Percentiles rank a stretch among this genome's conserved stretches.
phyloP scores from a whole-genome alignment of 2,329 filamentous ascomycete species.

The Fusarium sp. region DNA sequence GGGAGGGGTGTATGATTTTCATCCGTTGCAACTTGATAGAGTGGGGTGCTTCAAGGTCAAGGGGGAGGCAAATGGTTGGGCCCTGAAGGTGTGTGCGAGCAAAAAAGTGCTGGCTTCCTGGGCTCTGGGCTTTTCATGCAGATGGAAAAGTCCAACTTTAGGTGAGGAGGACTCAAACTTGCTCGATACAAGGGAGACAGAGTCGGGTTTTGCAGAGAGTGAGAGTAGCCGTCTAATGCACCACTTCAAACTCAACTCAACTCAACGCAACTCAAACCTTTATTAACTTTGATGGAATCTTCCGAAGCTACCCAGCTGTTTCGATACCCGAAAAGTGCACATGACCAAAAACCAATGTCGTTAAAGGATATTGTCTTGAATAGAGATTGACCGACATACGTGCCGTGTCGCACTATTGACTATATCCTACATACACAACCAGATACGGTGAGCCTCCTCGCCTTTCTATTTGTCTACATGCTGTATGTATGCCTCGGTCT shows the following conservation, averaged over 20 bases:
- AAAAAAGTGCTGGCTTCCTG: slow-evolving; percentile 23
- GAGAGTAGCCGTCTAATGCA: slow-evolving; percentile 34
- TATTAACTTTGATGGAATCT: slow-evolving; percentile 25
- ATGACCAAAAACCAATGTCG: slow-evolving; percentile 36
- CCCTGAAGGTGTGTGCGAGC: slow-evolving; percentile 25
- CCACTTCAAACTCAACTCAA: slow-evolving; percentile 21
- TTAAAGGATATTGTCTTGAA: slow-evolving; percentile 34
- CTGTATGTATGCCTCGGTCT: slow-evolving; percentile 14
- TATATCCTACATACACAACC: slow-evolving; percentile 33
- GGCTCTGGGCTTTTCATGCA: background rate
- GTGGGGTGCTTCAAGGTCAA: slow-evolving; percentile 39
- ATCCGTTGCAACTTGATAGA: slow-evolving; percentile 31
- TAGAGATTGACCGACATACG: slow-evolving; percentile 43
- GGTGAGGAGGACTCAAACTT: slow-evolving; percentile 19
- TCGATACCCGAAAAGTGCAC: slow-evolving; percentile 27
- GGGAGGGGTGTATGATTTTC: slow-evolving; percentile 43
- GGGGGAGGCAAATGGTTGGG: slow-evolving; percentile 41
- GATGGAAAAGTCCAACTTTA: slow-evolving; percentile 6
- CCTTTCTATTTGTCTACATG: slow-evolving; percentile 1
- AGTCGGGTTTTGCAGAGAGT: slow-evolving; percentile 32
- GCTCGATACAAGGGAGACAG: slow-evolving; percentile 33
- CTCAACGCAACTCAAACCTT: slow-evolving; percentile 16
- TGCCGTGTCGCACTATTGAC: slow-evolving; percentile 25
- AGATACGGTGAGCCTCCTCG: slow-evolving; percentile 33
- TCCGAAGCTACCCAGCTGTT: slow-evolving; percentile 28